These are phyloP conservation scores for Cryphonectria radicalis DNA, from an alignment of 2,329 filamentous ascomycete genomes.

Conservation along the genomic window DNA sequence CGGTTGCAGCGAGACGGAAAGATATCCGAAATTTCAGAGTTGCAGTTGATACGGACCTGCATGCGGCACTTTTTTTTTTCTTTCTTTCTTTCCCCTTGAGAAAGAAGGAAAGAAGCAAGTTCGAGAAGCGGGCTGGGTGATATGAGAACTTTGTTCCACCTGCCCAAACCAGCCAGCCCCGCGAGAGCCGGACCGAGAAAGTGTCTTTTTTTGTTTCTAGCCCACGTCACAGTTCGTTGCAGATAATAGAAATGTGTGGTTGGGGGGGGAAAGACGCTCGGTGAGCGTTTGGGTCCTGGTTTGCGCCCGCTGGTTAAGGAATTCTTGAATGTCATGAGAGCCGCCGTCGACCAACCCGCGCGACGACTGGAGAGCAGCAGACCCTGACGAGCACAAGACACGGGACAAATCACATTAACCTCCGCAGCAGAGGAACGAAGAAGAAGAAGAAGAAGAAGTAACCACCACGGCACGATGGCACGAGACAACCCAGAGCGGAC, in stretches of 20 bases:
- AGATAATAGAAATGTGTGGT: not conserved
- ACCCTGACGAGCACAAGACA: not conserved
- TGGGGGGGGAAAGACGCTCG: not conserved
- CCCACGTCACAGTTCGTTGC: conserved; percentile 1
- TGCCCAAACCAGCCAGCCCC: conserved; percentile 18
- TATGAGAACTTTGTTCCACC: conserved; percentile 2
- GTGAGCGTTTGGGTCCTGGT: not conserved
- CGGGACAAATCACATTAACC: not conserved
- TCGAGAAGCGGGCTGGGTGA: conserved; percentile 14
- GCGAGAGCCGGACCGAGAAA: conserved; percentile 16
- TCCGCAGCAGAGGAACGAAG: not conserved
- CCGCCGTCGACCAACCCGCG: not conserved
- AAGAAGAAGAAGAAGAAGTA: not conserved
- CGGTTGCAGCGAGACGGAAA: not conserved
- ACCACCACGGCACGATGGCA: conserved; percentile 6
- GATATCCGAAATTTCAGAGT: not conserved
- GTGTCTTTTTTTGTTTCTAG: not conserved
- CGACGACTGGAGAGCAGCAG: not conserved
- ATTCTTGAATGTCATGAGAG: not conserved
- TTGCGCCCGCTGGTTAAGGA: not conserved
- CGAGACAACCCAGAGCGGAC: conserved; percentile 14
- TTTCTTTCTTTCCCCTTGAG: not conserved
- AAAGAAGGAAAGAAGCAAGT: not conserved
- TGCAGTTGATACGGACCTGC: not conserved
- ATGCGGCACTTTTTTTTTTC: not conserved